Evolutionary conservation across 2,329 filamentous ascomycete genomes (phyloP).

Genomic region (Pseudogymnoascus sp.): DNA sequence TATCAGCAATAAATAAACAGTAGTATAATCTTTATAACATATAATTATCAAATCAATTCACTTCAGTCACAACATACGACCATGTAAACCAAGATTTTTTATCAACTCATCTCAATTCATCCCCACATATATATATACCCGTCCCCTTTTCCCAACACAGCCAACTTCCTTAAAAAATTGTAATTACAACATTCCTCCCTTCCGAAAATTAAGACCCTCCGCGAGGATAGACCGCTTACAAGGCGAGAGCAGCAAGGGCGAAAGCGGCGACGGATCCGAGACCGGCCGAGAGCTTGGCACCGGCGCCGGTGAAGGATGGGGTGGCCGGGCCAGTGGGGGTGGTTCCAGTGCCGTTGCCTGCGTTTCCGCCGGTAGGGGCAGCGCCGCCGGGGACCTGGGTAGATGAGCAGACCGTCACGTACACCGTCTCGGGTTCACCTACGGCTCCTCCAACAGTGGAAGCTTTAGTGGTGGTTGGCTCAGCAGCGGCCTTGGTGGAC

Average conservation of each 20-base stretch:
- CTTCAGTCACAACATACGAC: background rate
- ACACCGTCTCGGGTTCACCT: background rate
- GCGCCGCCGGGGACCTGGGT: background rate
- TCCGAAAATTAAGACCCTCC: background rate
- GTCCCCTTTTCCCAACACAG: background rate
- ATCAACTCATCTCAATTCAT: background rate
- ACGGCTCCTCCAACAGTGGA: background rate
- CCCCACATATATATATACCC: background rate
- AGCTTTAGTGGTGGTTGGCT: background rate
- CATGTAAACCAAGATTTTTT: background rate
- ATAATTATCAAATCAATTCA: background rate
- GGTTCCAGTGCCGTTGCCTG: background rate
- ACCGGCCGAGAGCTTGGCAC: background rate
- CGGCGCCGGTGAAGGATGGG: background rate
- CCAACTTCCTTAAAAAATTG: background rate
- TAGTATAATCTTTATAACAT: too few relatives aligned
- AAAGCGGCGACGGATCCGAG: background rate
- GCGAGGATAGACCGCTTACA: background rate
- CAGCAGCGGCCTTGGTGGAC: background rate
- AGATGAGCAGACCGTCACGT: background rate
- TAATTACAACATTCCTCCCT: background rate
- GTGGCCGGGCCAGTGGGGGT: background rate
- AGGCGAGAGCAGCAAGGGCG: background rate
- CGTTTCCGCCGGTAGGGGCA: background rate
- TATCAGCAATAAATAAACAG: too few relatives aligned